These are phyloP conservation scores for Boechera divaricarpa DNA, from an alignment of 345 rosid species.

Conservation along the genomic window DNA sequence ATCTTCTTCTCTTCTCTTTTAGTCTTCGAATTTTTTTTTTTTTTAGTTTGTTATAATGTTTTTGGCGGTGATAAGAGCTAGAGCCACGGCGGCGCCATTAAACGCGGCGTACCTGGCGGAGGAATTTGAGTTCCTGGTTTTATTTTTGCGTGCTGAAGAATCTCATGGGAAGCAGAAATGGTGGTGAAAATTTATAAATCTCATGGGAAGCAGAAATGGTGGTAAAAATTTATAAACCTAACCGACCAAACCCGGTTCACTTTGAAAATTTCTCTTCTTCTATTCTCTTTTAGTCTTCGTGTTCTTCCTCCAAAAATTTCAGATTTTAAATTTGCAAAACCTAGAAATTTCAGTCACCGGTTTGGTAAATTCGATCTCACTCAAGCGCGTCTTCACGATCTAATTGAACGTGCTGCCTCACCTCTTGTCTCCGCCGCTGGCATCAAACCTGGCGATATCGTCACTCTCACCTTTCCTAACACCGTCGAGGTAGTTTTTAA, in stretches of 20 bases:
- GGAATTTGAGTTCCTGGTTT: conserved; percentile 59
- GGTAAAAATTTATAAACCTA: too few relatives aligned
- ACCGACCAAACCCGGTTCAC: too few relatives aligned
- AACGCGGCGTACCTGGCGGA: conserved; percentile 70
- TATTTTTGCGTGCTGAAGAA: conserved; percentile 6
- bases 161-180: neutral
- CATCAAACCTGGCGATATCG: conserved; percentile 59
- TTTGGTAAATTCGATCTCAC: conserved; percentile 59
- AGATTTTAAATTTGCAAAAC: too few relatives aligned
- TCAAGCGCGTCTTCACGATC: conserved; percentile 55
- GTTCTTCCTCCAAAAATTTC: too few relatives aligned
- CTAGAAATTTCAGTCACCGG: too few relatives aligned
- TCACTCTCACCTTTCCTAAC: conserved; percentile 67
- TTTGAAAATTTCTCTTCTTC: too few relatives aligned
- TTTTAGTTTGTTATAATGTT: conserved; percentile 67
- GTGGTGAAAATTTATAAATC: neutral
- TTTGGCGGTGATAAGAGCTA: conserved; percentile 55
- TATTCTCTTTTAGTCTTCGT: too few relatives aligned
- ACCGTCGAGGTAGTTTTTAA: conserved; percentile 63
- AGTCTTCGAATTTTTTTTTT: neutral
- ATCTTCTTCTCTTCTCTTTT: too few relatives aligned
- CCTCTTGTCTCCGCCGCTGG: conserved; percentile 54
- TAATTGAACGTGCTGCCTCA: conserved; percentile 58
- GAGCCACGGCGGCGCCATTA: conserved; percentile 74
- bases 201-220: too few relatives aligned